phyloP scores from a whole-genome alignment of 192 early-diverging fungal genomes.

The Coemansia sp. region DNA sequence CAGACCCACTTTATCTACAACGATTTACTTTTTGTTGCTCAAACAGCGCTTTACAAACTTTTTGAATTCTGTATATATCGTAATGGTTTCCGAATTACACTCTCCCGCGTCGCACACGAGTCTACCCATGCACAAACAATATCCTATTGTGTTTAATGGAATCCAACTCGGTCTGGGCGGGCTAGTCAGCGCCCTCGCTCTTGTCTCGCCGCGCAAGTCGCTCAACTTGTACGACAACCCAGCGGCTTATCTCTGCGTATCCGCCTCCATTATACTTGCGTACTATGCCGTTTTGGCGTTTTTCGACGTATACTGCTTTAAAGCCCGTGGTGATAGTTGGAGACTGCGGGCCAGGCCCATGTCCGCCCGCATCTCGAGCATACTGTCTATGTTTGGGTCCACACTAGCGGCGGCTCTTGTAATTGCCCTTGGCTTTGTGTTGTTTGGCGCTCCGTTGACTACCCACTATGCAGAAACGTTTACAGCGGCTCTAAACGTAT shows the following conservation, averaged over 20 bases:
- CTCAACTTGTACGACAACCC: constrained; percentile 46
- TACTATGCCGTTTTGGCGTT: constrained; percentile 46
- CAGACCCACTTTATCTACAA: background rate
- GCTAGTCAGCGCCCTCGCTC: constrained; percentile 36
- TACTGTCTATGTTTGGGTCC: constrained; percentile 9
- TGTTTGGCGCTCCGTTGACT: constrained; percentile 45
- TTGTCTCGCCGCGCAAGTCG: constrained; percentile 33
- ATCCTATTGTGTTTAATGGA: constrained; percentile 46
- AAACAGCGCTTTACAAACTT: background rate
- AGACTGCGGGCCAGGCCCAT: background rate
- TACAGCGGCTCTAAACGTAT: constrained; percentile 34
- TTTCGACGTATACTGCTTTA: constrained; percentile 50
- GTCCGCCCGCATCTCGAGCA: constrained; percentile 3
- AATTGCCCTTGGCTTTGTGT: constrained; percentile 16
- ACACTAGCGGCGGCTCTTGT: constrained; percentile 13
- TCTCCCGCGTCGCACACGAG: background rate
- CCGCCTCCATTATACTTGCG: constrained; percentile 22
- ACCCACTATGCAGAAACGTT: constrained; percentile 36
- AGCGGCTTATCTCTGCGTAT: constrained; percentile 27
- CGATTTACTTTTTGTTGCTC: background rate
- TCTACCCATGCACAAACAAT: constrained; percentile 26
- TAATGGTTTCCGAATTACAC: background rate
- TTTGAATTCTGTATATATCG: background rate
- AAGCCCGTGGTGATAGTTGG: background rate
- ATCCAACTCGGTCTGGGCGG: constrained; percentile 47